Conservation (phyloP, 2,329 filamentous ascomycete species). For the Sporothrix inflata region DNA sequence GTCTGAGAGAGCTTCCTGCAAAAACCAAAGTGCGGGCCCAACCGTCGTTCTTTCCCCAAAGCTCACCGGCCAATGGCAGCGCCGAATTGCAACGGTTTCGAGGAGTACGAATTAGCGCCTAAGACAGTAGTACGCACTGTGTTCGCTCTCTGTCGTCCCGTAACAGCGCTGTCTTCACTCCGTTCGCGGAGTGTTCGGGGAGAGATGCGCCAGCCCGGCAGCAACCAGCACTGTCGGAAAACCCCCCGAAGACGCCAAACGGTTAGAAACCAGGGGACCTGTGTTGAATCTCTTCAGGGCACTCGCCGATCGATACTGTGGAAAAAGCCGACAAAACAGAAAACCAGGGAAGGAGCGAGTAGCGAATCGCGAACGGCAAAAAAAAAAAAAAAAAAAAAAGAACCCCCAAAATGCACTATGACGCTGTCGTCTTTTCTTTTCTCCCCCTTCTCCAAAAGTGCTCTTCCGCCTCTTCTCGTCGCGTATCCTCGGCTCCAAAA, state of each 20-base stretch:
- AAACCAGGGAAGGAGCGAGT: background rate
- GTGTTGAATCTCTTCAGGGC: background rate
- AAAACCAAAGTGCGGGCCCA: slow-evolving; percentile 16
- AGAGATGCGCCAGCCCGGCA: slow-evolving; percentile 20
- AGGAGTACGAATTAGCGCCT: background rate
- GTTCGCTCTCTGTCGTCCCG: slow-evolving; percentile 7
- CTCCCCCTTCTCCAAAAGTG: slow-evolving; percentile 9
- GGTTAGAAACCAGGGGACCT: background rate
- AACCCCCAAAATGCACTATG: slow-evolving; percentile 14
- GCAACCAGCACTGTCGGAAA: background rate
- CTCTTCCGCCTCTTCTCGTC: slow-evolving; percentile 9
- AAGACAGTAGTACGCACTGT: background rate
- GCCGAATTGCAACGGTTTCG: background rate
- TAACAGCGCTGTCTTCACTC: slow-evolving; percentile 5
- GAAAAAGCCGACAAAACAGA: slow-evolving; percentile 3
- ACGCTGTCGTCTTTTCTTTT: slow-evolving; percentile 4
- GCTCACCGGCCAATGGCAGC: slow-evolving; percentile 10
- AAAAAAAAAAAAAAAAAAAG: slow-evolving; percentile 8
- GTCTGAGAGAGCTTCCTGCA: background rate
- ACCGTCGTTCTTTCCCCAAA: slow-evolving; percentile 11
- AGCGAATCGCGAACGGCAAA: background rate
- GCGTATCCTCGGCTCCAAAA: slow-evolving; percentile 3
- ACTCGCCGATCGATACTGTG: background rate
- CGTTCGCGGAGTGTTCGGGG: slow-evolving; percentile 30
- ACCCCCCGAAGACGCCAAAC: background rate